Base-by-base conservation (phyloP, 1,284 basidiomycete species). In the Microstroma glucosiphilum region DNA sequence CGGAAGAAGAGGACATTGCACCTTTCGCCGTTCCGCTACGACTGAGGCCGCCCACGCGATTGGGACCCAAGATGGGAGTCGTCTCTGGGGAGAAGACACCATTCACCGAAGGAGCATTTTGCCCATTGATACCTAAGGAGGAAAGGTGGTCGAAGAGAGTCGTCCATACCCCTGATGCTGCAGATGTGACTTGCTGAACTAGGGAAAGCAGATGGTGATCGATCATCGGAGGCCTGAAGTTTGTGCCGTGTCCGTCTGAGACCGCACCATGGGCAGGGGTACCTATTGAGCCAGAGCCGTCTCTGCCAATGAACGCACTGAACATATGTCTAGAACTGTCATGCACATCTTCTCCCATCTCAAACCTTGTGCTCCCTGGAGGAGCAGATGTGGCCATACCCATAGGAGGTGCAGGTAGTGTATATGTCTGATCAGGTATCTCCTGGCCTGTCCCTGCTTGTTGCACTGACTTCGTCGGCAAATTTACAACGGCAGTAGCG, bases 181-280 rank as follows among this genome's bases (percentile, higher is more conserved):
- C 58, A 12, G 66, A 65, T 21, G 76, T 76, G 37, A 75, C 69
- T 43, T 72, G 65, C 42, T 69, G 65, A 17, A 76, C 58, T 56
- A 77, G 68, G 2, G 58, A 58, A 3, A 73, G 60, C 12, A 78
- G 60, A 30, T 72, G 71, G 21, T 70, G 68, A 26, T 77, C 73
- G 6, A 71, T 58, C 8, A 43, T 57, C 9, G 66, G 59, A 48
- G 30, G 30, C 9, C 30, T 37, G 30, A 37, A 37, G 30, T 9
- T 37, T 3, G 30, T 9, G 30, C 30, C 30, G 9, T 9, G 3
- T 37, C 4, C 30, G 9, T 37, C 30, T 37, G 30, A 3, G 9
- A 37, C 4, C 4, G 3, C 4, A 37, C 30, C 30, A 37, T 37
- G 3, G 3, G 30, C 30, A 9, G 30, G 30, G 9, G 30, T 37